Conservation (phyloP, 352 stramenopile species). For the Blastocystis sp. region DNA sequence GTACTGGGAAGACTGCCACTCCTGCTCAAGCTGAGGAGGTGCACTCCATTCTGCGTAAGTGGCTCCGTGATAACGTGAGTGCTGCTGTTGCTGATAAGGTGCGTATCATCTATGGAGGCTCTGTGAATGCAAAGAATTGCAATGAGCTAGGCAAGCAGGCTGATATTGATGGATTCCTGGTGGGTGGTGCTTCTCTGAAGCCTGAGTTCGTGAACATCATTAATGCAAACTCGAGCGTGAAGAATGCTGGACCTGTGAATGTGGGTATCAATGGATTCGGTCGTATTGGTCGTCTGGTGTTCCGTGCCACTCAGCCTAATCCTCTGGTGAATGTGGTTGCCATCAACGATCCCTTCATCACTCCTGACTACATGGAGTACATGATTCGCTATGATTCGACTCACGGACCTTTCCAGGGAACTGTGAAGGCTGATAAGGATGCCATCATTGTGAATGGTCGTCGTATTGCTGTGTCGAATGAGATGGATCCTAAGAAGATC, state of each 20-base stretch:
- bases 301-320: slow-evolving; percentile 84
- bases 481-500: slow-evolving; percentile 89
- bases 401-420: slow-evolving; percentile 83
- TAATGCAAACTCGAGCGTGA: slow-evolving; percentile 76
- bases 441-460: slow-evolving; percentile 87
- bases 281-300: slow-evolving; percentile 93
- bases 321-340: slow-evolving; percentile 84
- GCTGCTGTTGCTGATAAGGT: slow-evolving; percentile 84
- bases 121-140: slow-evolving; percentile 86
- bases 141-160: slow-evolving; percentile 85
- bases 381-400: slow-evolving; percentile 86
- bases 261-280: slow-evolving; percentile 98
- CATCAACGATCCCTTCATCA: slow-evolving; percentile 91
- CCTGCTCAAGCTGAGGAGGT: slow-evolving; percentile 96
- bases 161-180: slow-evolving; percentile 96
- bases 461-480: slow-evolving; percentile 86
- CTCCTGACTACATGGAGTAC: slow-evolving; percentile 93
- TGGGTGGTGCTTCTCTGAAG: slow-evolving; percentile 94
- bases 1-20: slow-evolving; percentile 93
- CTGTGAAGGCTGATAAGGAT: slow-evolving; percentile 80
- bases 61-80: slow-evolving; percentile 85
- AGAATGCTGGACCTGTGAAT: slow-evolving; percentile 75
- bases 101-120: slow-evolving; percentile 95
- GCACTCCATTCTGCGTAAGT: slow-evolving; percentile 88
- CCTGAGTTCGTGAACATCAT: slow-evolving; percentile 95